Evolutionary conservation across 1,284 basidiomycete genomes (phyloP).

Genomic region (Fistulinella staudtii): DNA sequence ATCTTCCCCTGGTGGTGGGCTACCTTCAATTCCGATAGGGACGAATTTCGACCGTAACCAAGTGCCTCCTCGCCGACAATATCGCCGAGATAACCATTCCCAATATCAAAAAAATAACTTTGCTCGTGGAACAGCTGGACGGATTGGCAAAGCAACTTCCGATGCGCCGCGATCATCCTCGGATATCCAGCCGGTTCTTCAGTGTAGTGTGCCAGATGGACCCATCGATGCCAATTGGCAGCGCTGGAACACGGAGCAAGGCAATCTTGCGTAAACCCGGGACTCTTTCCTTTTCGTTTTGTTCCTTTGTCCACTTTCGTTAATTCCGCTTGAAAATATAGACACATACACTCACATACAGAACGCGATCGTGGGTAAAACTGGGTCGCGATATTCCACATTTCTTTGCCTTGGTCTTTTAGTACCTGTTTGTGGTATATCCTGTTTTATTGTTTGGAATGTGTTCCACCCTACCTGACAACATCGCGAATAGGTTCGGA

Average conservation of each 20-base stretch:
- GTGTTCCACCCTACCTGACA: no score
- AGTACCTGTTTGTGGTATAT: not conserved
- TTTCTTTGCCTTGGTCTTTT: not conserved
- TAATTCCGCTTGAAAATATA: not conserved
- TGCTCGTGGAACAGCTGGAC: conserved; percentile 18
- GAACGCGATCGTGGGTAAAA: conserved; percentile 1
- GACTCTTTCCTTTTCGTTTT: conserved; percentile 15
- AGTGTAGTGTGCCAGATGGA: conserved; percentile 8
- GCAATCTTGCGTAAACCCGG: conserved; percentile 5
- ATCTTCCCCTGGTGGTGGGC: conserved; percentile 17
- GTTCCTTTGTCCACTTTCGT: conserved; percentile 5
- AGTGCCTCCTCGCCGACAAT: conserved; percentile 30
- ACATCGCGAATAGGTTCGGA: no score
- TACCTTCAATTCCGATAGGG: conserved; percentile 8
- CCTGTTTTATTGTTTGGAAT: no score
- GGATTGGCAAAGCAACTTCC: conserved; percentile 17
- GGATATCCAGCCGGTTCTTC: conserved; percentile 13
- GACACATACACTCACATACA: not conserved
- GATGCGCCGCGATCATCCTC: conserved; percentile 17
- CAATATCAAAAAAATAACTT: conserved; percentile 27
- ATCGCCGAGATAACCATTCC: conserved; percentile 27
- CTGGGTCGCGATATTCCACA: not conserved
- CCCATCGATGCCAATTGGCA: conserved; percentile 20
- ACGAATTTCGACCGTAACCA: conserved; percentile 25
- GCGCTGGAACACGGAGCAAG: conserved; percentile 14